Evolutionary conservation across 108 stramenopile species (phyloP).

Genomic region (Chaetoceros muelleri): DNA sequence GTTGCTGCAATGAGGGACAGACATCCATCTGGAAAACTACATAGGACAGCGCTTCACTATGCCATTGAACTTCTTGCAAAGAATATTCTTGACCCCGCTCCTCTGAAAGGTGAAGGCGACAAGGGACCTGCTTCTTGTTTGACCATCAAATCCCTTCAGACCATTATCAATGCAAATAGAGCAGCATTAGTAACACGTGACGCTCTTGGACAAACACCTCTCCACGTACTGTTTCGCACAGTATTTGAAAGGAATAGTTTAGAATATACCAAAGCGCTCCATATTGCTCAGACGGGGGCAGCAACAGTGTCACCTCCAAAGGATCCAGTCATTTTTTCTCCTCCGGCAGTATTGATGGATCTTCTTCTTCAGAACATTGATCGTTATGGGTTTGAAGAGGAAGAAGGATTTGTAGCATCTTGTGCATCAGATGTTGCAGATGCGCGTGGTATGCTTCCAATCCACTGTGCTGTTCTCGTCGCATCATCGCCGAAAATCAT

Average conservation of each 20-base stretch:
- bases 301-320: not conserved
- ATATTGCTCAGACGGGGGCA: constrained; percentile 9
- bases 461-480: constrained; percentile 31
- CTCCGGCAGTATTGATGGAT: constrained; percentile 23
- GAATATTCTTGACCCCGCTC: not conserved
- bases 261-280: constrained; percentile 11
- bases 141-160: constrained; percentile 22
- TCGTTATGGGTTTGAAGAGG: constrained; percentile 10
- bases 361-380: constrained; percentile 28
- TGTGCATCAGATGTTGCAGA: constrained; percentile 30
- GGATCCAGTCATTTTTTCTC: constrained; percentile 17
- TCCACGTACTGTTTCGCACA: constrained; percentile 31
- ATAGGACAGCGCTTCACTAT: not conserved
- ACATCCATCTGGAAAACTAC: not conserved
- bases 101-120: constrained; percentile 4
- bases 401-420: constrained; percentile 1
- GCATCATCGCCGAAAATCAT: constrained; percentile 19
- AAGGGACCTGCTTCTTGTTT: constrained; percentile 7
- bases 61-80: not conserved
- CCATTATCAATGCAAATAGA: constrained; percentile 27
- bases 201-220: constrained; percentile 23
- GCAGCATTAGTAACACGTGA: constrained; percentile 22
- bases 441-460: constrained; percentile 21
- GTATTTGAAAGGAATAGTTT: constrained; percentile 13
- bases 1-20: not conserved